Base-by-base conservation (phyloP, 2,329 filamentous ascomycete genomes). In the Venturiaceae sp. region DNA sequence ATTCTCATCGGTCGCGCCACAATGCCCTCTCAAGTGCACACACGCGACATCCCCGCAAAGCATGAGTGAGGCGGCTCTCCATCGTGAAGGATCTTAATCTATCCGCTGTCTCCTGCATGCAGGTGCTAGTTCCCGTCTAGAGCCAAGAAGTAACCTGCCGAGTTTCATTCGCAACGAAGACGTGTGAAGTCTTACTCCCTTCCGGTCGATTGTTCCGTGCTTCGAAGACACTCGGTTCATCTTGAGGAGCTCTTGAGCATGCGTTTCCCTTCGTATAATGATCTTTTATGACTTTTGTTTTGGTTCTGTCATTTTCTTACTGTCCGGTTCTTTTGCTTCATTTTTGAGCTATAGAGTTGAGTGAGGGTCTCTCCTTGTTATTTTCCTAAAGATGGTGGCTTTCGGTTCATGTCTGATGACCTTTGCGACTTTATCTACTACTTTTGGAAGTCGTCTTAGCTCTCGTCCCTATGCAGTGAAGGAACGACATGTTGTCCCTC, bases 401-500 rank as follows among this genome's bases (percentile, higher is more conserved):
- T 39, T 56, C 32, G 32, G 28, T n/a, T 34, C 52, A 23, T 5
- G 33, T 37, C 52, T 56, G 28, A 19, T 37, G 23, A 56, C 54
- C 11, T 30, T 56, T n/a, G 19, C 23, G 54, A 21, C 26, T 26
- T 19, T 56, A 3, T 39, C 34, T 56, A 28, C 54, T 14, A 19
- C 37, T 30, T 21, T 44, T 46, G 39, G n/a, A n/a, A 44, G 39
- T 11, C 37, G n/a, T n/a, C 33, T 44, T 23, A 34, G 23, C 34
- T 41, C 54, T 33, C 55, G 41, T 8, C 39, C 44, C n/a, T 82
- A 81, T 65, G 68, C 69, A 6, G 72, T 84, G 62, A 84, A 84
- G 69, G 82, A 84, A 61, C 72, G 71, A 19, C 80, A 84, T 66
- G 63, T 69, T 63, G 77, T 80, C 8, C 82, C 82, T 5, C 67